Percentiles rank a stretch among this genome's conserved stretches.
Conservation (phyloP, 2,329 filamentous ascomycete genomes). For the Monilinia fructigena region DNA sequence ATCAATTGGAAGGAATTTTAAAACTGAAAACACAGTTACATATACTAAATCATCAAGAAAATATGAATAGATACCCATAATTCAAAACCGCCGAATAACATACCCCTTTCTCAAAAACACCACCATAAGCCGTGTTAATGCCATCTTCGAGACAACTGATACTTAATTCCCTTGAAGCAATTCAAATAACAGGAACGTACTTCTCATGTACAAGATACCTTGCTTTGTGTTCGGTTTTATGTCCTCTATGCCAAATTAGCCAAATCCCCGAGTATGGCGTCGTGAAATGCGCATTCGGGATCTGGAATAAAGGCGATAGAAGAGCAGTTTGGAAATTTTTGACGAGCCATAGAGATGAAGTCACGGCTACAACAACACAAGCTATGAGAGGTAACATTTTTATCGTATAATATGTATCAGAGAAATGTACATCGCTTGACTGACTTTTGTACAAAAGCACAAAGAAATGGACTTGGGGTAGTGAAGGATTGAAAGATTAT, state of each 20-base stretch:
- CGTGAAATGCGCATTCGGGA: slow-evolving; percentile 8
- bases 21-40: no score
- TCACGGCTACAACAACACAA: background rate
- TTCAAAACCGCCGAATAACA: slow-evolving; percentile 7
- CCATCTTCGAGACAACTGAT: slow-evolving; percentile 9
- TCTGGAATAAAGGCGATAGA: background rate
- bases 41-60: background rate
- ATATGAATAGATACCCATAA: background rate
- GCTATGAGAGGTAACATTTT: background rate
- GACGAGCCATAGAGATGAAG: background rate
- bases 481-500: background rate
- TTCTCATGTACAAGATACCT: background rate
- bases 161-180: background rate
- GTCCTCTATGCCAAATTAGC: background rate
- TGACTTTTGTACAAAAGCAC: background rate
- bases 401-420: background rate
- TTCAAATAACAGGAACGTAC: background rate
- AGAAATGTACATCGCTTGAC: background rate
- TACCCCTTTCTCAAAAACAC: slow-evolving; percentile 2
- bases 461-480: background rate
- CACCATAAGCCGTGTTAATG: background rate
- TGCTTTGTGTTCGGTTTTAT: background rate
- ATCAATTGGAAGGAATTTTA: background rate
- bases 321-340: background rate
- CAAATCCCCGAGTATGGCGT: background rate